Conservation (phyloP, 345 rosid genomes). For the Anastatica hierochuntica region DNA sequence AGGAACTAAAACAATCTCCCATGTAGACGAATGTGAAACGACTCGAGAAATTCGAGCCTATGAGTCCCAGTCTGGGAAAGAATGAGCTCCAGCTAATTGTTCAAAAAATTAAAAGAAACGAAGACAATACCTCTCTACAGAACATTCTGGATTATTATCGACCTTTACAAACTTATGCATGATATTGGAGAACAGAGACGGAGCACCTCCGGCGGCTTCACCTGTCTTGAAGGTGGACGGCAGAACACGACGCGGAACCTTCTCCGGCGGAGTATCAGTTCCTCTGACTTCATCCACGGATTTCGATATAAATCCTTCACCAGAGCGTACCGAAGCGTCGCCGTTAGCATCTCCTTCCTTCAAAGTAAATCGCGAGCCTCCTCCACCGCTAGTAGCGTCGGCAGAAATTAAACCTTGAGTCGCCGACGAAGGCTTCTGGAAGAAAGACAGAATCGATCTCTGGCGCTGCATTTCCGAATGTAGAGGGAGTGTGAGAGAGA, state of each 20-base stretch:
- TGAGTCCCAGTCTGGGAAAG: no score
- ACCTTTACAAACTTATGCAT: conserved; percentile 81
- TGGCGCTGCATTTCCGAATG: conserved; percentile 64
- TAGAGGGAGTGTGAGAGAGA: background rate
- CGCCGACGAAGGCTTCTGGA: conserved; percentile 48
- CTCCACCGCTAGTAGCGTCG: conserved; percentile 7
- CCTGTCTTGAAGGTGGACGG: conserved; percentile 28
- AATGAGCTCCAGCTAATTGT: background rate
- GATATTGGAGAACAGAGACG: conserved; percentile 69
- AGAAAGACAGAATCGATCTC: conserved; percentile 62
- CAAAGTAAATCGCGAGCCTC: no score
- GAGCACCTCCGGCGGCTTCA: conserved; percentile 31
- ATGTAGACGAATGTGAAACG: no score
- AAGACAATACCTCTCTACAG: conserved; percentile 35
- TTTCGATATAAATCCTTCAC: conserved; percentile 15
- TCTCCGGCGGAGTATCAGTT: conserved; percentile 89
- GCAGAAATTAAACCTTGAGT: conserved; percentile 21
- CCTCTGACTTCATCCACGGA: conserved; percentile 45
- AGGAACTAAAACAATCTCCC: no score
- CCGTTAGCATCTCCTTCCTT: background rate
- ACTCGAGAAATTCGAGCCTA: no score
- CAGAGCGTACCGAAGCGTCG: conserved; percentile 3
- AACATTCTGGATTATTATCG: conserved; percentile 27
- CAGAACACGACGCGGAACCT: conserved; percentile 61
- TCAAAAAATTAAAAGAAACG: background rate